phyloP scores from a whole-genome alignment of 768 basidiomycete species.

The Trametes gibbosa region DNA sequence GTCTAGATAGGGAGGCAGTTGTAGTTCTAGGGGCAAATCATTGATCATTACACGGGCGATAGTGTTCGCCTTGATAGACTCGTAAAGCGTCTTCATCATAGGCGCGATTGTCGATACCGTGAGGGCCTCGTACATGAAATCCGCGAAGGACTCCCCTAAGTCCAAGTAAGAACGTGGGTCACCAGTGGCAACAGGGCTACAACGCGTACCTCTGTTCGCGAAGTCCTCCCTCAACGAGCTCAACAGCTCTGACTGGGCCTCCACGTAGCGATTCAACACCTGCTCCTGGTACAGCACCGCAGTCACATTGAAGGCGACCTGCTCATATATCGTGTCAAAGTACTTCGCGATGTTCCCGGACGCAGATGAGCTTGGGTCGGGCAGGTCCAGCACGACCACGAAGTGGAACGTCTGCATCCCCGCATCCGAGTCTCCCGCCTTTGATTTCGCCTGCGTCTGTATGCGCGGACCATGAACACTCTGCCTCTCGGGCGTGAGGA shows the following conservation, averaged over 20 bases:
- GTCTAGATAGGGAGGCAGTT: constrained; percentile 82
- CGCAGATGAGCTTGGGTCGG: constrained; percentile 84
- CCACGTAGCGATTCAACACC: constrained; percentile 81
- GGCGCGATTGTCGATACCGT: constrained; percentile 67
- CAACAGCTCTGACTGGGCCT: constrained; percentile 72
- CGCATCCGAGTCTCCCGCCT: constrained; percentile 19
- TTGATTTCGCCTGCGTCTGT: not conserved
- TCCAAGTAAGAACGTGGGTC: not conserved
- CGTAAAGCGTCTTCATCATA: constrained; percentile 78
- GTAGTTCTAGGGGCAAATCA: constrained; percentile 77
- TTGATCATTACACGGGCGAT: constrained; percentile 80
- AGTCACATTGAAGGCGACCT: constrained; percentile 84
- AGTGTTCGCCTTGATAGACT: constrained; percentile 70
- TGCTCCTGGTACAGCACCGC: constrained; percentile 94
- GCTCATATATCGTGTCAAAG: constrained; percentile 85
- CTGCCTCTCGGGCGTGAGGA: constrained; percentile 30
- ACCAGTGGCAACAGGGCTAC: not conserved
- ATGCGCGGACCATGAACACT: not conserved
- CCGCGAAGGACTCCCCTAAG: constrained; percentile 52
- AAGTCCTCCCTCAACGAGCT: constrained; percentile 69
- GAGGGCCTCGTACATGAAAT: constrained; percentile 57
- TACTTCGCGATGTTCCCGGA: constrained; percentile 76
- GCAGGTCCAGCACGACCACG: constrained; percentile 82
- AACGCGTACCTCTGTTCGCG: constrained; percentile 56
- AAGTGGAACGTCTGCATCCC: constrained; percentile 83